These are phyloP conservation scores for cucumber (Cucumis sativus) DNA, from an alignment of 306 rosid genomes.

Conservation along the genomic window DNA sequence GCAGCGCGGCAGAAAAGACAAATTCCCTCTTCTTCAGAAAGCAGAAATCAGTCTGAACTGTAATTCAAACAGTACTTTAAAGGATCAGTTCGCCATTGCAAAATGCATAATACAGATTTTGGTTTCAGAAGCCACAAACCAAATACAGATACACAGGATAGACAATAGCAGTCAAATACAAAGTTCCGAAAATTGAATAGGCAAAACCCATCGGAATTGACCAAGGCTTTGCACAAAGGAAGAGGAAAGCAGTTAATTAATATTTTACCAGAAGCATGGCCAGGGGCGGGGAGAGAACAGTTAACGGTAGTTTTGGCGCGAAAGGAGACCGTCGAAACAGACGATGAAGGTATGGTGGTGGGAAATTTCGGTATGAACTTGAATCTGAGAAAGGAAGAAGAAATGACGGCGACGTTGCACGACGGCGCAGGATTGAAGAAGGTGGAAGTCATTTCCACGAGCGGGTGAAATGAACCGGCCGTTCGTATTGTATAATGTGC, in stretches of 20 bases:
- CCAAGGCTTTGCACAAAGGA: neutral
- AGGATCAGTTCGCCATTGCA: neutral
- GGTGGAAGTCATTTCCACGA: constrained; percentile 24
- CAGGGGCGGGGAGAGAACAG: constrained; percentile 4
- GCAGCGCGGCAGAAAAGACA: constrained; percentile 38
- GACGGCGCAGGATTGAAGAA: constrained; percentile 16
- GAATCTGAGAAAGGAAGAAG: constrained; percentile 8
- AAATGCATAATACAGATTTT: neutral
- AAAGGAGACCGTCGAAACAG: constrained; percentile 21
- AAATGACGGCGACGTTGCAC: constrained; percentile 14
- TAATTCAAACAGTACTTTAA: neutral
- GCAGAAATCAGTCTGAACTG: constrained; percentile 11
- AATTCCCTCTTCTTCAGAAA: constrained; percentile 36
- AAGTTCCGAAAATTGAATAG: neutral
- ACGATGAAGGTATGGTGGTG: constrained; percentile 27
- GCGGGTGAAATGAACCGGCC: neutral
- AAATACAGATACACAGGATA: neutral
- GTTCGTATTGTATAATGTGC: neutral
- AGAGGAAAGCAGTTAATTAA: neutral
- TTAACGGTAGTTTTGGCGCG: constrained; percentile 15
- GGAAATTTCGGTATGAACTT: constrained; percentile 16
- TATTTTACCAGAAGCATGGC: constrained; percentile 13
- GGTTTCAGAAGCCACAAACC: neutral
- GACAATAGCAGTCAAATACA: neutral
- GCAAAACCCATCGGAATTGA: neutral